Evolutionary conservation across 169 alveolate genomes (phyloP).

Genomic region (Plasmodium gonderi): DNA sequence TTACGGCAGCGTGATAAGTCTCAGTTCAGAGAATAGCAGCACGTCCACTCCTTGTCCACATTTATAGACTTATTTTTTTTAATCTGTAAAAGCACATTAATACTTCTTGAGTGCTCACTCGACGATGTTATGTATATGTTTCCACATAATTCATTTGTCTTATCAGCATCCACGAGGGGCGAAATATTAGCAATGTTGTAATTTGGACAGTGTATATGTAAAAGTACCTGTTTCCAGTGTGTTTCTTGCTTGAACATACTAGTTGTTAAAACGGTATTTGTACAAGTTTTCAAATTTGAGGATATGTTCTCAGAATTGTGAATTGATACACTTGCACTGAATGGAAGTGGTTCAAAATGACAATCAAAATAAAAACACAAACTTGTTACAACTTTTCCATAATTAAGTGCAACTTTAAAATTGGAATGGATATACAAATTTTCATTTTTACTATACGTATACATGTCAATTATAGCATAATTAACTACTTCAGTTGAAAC

Average conservation of each 20-base stretch:
- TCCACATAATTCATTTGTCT: constrained; percentile 35
- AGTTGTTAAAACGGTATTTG: constrained; percentile 76
- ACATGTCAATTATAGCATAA: constrained; percentile 71
- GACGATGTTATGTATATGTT: constrained; percentile 36
- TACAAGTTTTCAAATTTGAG: neutral
- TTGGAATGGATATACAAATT: neutral
- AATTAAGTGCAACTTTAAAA: constrained; percentile 62
- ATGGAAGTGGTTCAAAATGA: constrained; percentile 59
- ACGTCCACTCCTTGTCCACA: constrained; percentile 24
- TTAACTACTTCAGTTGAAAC: constrained; percentile 76
- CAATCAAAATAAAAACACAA: constrained; percentile 79
- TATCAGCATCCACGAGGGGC: neutral
- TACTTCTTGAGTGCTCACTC: constrained; percentile 33
- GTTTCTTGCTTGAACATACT: constrained; percentile 80
- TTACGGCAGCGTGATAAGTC: neutral
- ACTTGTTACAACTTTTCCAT: constrained; percentile 56
- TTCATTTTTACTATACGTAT: constrained; percentile 68
- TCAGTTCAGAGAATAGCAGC: constrained; percentile 42
- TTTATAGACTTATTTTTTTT: constrained; percentile 57
- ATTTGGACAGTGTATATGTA: constrained; percentile 74
- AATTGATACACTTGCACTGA: constrained; percentile 32
- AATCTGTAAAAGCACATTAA: constrained; percentile 41
- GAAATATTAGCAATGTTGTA: constrained; percentile 31
- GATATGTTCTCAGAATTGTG: constrained; percentile 30
- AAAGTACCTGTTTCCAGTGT: constrained; percentile 86